These are phyloP conservation scores for Saturnispora kantuleensis DNA, from an alignment of 805 yeast genomes.

Conservation along the genomic window DNA sequence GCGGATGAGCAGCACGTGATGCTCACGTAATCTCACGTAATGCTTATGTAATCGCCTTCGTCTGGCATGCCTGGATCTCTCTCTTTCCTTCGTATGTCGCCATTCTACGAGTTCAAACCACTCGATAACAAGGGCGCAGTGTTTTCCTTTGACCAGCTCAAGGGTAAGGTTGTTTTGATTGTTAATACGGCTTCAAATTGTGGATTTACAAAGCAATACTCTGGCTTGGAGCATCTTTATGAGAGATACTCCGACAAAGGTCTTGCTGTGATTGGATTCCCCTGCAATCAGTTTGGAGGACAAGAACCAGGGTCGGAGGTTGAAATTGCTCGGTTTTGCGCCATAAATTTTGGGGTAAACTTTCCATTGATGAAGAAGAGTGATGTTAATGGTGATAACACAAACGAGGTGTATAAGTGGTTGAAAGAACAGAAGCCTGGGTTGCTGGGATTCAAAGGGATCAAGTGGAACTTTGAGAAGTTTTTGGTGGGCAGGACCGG, in stretches of 20 bases:
- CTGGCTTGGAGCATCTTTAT: constrained; percentile 59
- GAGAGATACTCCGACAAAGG: constrained; percentile 54
- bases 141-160: constrained; percentile 47
- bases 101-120: constrained; percentile 62
- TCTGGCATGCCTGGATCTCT: background rate
- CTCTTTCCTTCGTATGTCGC: constrained; percentile 31
- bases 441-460: constrained; percentile 56
- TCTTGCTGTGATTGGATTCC: constrained; percentile 69
- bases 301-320: constrained; percentile 65
- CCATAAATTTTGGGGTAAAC: constrained; percentile 74
- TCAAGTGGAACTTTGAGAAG: constrained; percentile 53
- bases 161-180: constrained; percentile 76
- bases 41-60: too few relatives aligned
- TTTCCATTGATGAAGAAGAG: constrained; percentile 83
- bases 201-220: constrained; percentile 66
- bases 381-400: constrained; percentile 77
- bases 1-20: too few relatives aligned
- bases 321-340: constrained; percentile 68
- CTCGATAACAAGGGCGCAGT: constrained; percentile 47
- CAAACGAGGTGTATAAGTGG: constrained; percentile 74
- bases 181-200: constrained; percentile 88
- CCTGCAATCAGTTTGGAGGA: constrained; percentile 81
- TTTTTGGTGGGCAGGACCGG: constrained; percentile 48
- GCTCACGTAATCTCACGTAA: too few relatives aligned
- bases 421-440: constrained; percentile 57